Base-by-base conservation (phyloP, 108 stramenopile species). In the Aurantiochytrium sp. region DNA sequence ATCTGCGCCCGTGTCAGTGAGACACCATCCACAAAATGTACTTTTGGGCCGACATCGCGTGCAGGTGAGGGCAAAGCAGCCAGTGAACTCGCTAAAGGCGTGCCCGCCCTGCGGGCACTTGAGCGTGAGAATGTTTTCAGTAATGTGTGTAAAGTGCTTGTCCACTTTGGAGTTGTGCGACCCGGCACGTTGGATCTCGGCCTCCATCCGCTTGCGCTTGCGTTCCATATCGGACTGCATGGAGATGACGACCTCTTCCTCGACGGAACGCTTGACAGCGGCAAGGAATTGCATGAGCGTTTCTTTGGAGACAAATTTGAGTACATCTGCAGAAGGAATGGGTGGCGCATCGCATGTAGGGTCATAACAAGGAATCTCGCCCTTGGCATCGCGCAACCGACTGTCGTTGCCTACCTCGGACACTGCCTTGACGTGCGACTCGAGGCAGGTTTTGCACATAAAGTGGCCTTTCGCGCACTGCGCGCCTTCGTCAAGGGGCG, bases 21-120 rank as follows among this genome's bases (percentile, higher is more conserved):
- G 76, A 35, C 76, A 83, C 76, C 76, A 83, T 47, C 76, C 76
- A 35, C 76, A 83, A 53, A 83, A 83, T 1, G 76, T 53, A 23
- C 76, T 83, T 12, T 47, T 53, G 4, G 76, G 76, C 45, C 51
- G 45, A 23, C 76, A 83, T 6, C 51, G 76, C 43, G 45, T 47
- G 28, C 76, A 83, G 3, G 76, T 83, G 23, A 83, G 51, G 8
- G 76, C 76, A 53, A 83, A 83, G 51, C 76, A 83, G 45, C 76
- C 76, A 8, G 45, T 53, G 4, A 83, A 83, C 2, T 83, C 76
- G 19, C 10, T 12, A 28, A 83, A 83, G 16, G 76, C 76, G 76
- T 83, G 76, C 6, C 51, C 51, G n/a, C 76, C 76, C 28, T 53
- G 76, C 6, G 76, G 76, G 1, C 76, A 83, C 51, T 83, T 83